Base-by-base conservation (phyloP, 2,329 filamentous ascomycete genomes). In the Alternaria arborescens region DNA sequence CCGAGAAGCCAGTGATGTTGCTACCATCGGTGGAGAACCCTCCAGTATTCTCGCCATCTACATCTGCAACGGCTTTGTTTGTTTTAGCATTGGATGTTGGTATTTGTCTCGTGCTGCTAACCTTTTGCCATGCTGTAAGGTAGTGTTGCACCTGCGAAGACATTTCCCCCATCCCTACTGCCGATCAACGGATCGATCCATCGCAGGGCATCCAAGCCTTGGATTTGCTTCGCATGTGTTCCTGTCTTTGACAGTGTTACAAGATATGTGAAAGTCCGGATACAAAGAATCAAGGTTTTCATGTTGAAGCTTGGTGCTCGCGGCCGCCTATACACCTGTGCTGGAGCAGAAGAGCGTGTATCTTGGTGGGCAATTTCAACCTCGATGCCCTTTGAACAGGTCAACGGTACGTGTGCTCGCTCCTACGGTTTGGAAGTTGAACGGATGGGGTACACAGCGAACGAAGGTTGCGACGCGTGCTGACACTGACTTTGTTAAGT, bases 1-100 rank as follows among this genome's bases (percentile, higher is more conserved):
- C 70, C 12, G 74, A 78, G 61, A 82, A 82, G 8, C 80, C 81
- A 10, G 79, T 82, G 24, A 82, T 75, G 41, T 78, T 79, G 51
- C 74, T 77, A 8, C 73, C 73, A 46, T 82, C 80, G 5, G 80
- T 82, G 7, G 85, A 83, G 69, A 87, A 88, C 0, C 86, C 86
- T 41, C 83, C 86, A 59, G 87, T 85, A 47, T 87, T 85, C 47
- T 74, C 65, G 81, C 86, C 57, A 78, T 82, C 77, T 8, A 82
- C 79, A 58, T 83, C 81, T 3, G 81, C 80, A 6, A 80, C 81
- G 22, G 81, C 80, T 75, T 24, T 66, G 10, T 77, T 78, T 81
- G 67, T 78, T 81, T 87, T 82, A 68, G 84, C 52, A 36, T 22
- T n/a, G 6, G 38, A 18, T 41, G 20, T 5, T 16, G 16, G 11